Evolutionary conservation across 73 alveolate species (phyloP).

Genomic region (Effrenium voratum): DNA sequence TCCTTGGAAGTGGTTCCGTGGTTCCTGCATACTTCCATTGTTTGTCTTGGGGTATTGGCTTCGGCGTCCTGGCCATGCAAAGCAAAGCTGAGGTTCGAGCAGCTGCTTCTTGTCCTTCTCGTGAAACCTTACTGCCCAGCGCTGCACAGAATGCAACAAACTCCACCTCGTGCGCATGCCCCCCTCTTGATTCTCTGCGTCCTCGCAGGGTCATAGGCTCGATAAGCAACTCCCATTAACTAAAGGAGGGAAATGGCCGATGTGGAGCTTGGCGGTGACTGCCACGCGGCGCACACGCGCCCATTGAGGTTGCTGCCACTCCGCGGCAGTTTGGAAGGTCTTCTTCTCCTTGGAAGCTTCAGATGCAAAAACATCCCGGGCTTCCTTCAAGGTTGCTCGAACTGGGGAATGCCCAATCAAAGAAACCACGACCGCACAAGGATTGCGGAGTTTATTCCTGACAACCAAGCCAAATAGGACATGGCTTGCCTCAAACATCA

Average conservation of each 20-base stretch:
- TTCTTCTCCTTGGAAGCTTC: slow-evolving; percentile 68
- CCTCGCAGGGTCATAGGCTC: background rate
- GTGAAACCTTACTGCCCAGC: slow-evolving; percentile 53
- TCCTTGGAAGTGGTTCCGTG: too few relatives aligned
- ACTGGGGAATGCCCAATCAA: too few relatives aligned
- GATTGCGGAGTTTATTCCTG: too few relatives aligned
- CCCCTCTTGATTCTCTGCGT: background rate
- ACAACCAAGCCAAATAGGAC: too few relatives aligned
- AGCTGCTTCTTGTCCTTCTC: slow-evolving; percentile 91
- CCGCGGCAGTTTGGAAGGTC: slow-evolving; percentile 88
- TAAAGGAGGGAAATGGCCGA: background rate
- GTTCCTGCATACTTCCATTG: too few relatives aligned
- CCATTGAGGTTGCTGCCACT: slow-evolving; percentile 38
- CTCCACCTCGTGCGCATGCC: background rate
- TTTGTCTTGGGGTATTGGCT: too few relatives aligned
- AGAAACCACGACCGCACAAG: too few relatives aligned
- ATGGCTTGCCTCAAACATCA: too few relatives aligned
- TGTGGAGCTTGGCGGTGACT: background rate
- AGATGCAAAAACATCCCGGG: too few relatives aligned
- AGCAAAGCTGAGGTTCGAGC: background rate
- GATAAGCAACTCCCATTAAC: background rate
- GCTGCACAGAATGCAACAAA: background rate
- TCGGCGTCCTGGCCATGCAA: too few relatives aligned
- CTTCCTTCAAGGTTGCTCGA: too few relatives aligned
- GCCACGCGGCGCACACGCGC: background rate